Percentiles rank a stretch among this genome's conserved stretches.
These are phyloP conservation scores for Colletotrichum sp. DNA, from an alignment of 2,329 filamentous ascomycete species.

Conservation along the genomic window DNA sequence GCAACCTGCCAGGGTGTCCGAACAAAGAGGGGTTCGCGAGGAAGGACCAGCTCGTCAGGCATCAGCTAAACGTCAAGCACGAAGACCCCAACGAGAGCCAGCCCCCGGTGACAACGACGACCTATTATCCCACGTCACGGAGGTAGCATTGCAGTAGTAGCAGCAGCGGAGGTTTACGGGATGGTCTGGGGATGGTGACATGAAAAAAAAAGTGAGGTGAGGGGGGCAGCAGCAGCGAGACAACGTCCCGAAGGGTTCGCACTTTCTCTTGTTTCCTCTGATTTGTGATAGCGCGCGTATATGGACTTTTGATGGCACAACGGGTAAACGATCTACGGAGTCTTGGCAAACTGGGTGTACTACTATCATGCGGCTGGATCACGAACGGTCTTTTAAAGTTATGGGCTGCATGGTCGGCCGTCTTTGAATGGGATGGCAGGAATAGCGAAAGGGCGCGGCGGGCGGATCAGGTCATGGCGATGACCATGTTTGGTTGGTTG, in stretches of 20 bases:
- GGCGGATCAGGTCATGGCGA: background rate
- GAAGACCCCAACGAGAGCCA: background rate
- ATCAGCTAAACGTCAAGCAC: conserved; percentile 45
- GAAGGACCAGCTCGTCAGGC: conserved; percentile 45
- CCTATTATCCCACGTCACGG: background rate
- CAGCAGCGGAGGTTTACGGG: background rate
- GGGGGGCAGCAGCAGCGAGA: background rate
- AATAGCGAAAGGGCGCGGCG: background rate
- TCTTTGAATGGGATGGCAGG: background rate
- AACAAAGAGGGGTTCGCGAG: conserved; percentile 48
- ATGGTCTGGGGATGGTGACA: background rate
- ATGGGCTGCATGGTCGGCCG: background rate
- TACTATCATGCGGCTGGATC: conserved; percentile 16
- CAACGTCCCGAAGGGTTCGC: background rate
- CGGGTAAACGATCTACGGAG: background rate
- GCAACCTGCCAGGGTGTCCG: conserved; percentile 41
- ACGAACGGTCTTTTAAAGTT: background rate
- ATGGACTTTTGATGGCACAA: background rate
- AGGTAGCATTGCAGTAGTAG: background rate
- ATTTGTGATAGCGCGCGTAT: background rate
- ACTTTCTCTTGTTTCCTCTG: background rate
- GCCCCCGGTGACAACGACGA: background rate
- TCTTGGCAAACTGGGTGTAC: conserved; percentile 22
- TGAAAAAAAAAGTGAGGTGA: background rate
- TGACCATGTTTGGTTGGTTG: background rate